These are phyloP conservation scores for Alloteropsis semialata DNA, from an alignment of 176 grass and related monocot genomes.

Conservation along the genomic window DNA sequence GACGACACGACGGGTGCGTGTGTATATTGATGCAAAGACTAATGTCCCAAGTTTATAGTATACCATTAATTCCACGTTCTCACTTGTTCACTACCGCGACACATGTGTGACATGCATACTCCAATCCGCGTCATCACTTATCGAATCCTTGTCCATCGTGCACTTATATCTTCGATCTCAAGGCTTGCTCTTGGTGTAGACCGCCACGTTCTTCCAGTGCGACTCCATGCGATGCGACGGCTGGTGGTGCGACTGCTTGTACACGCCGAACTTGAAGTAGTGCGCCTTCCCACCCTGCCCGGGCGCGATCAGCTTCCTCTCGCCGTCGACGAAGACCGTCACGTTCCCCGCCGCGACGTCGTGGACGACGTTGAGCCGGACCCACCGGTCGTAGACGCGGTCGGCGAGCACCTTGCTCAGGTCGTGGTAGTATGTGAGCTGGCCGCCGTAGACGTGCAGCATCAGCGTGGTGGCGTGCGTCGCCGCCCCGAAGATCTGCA, in stretches of 20 bases:
- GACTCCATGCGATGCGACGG: conserved; percentile 32
- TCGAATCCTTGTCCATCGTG: too few relatives aligned
- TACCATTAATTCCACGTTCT: too few relatives aligned
- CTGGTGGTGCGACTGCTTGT: background rate
- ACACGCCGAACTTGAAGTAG: conserved; percentile 51
- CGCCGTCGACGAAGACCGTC: conserved; percentile 33
- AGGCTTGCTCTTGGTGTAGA: conserved; percentile 3
- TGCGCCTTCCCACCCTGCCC: conserved; percentile 10
- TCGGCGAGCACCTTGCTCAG: background rate
- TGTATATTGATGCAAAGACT: too few relatives aligned
- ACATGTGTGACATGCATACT: too few relatives aligned
- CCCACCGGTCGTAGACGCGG: conserved; percentile 10
- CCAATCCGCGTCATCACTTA: too few relatives aligned
- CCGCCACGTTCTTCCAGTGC: conserved; percentile 9
- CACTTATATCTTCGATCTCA: background rate
- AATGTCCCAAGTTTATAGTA: too few relatives aligned
- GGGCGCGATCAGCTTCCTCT: background rate
- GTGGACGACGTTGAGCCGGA: conserved; percentile 46
- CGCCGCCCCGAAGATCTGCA: conserved; percentile 37
- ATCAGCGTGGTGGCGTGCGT: conserved; percentile 32
- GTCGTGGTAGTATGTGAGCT: conserved; percentile 10
- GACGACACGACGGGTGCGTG: too few relatives aligned
- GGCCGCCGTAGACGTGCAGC: conserved; percentile 37
- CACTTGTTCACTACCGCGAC: too few relatives aligned
- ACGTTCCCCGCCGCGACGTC: conserved; percentile 17